Percentiles rank a stretch among this genome's conserved stretches.
These are phyloP conservation scores for Baudoinia panamericana DNA, from an alignment of 495 filamentous ascomycete genomes.

Conservation along the genomic window DNA sequence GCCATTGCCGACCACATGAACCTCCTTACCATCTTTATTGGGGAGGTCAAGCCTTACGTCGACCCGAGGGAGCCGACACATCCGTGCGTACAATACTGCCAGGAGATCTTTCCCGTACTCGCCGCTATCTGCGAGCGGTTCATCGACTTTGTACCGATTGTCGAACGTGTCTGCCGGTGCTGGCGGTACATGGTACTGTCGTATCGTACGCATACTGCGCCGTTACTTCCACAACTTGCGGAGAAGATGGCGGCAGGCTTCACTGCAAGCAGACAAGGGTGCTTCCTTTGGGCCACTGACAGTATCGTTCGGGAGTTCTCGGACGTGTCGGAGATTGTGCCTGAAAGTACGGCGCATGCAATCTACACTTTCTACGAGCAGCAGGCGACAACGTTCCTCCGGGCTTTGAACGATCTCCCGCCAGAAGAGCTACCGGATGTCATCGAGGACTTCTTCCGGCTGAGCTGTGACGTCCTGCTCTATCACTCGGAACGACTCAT, in stretches of 20 bases:
- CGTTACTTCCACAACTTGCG: conserved; percentile 71
- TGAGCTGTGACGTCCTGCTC: conserved; percentile 76
- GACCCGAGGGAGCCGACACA: conserved; percentile 54
- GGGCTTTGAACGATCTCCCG: conserved; percentile 71
- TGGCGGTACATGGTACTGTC: conserved; percentile 95
- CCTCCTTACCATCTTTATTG: conserved; percentile 77
- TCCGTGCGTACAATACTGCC: conserved; percentile 90
- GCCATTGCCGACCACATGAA: conserved; percentile 87
- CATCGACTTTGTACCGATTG: conserved; percentile 67
- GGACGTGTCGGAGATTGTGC: conserved; percentile 72
- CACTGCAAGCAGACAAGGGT: conserved; percentile 73
- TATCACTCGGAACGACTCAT: conserved; percentile 81
- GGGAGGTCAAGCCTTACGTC: conserved; percentile 67
- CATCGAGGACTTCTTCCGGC: conserved; percentile 96
- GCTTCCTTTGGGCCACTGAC: conserved; percentile 94
- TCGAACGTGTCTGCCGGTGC: conserved; percentile 84
- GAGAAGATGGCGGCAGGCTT: conserved; percentile 78
- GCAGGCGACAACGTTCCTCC: conserved; percentile 75
- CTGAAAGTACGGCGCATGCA: conserved; percentile 64
- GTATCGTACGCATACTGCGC: conserved; percentile 77
- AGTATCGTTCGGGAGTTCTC: conserved; percentile 92
- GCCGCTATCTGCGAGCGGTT: conserved; percentile 76
- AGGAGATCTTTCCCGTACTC: conserved; percentile 79
- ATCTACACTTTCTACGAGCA: conserved; percentile 92
- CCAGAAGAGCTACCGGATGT: conserved; percentile 89